Base-by-base conservation (phyloP, 2,329 filamentous ascomycete species). In the Nectriaceae sp. region DNA sequence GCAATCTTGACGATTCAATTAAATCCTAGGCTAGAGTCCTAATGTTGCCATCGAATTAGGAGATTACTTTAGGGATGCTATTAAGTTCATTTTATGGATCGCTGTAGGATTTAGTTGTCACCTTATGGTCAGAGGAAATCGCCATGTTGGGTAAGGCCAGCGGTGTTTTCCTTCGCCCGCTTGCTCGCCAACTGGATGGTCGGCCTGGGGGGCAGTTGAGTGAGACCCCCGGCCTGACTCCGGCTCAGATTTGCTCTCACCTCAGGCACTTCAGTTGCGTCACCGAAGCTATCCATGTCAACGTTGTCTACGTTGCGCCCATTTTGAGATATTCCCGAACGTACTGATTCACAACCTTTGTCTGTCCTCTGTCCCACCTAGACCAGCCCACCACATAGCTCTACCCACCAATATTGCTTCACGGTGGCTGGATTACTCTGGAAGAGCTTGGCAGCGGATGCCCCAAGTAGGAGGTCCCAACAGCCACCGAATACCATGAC, bases 341-440 rank as follows among this genome's bases (percentile, higher is more conserved):
- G 24, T 13, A 29, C 13, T 13, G 33, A n/a, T 36, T 36, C 33
- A 36, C 33, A 6, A 10, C 33, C 16, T 10, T 36, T 5, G 11
- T 10, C 16, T 6, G 5, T 15, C 5, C 16, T 10, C n/a, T 5
- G 33, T 36, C 33, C n/a, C n/a, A n/a, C n/a, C n/a, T n/a, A n/a
- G 33, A n/a, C 16, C 24, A 13, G 33, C 26, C 33, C n/a, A 16
- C 6, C 16, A 36, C 16, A 16, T 10, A n/a, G 11, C 33, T 6
- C 16, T 18, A n/a, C 16, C 16, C 11, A 5, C 33, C 6, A 29
- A 18, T 36, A 6, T 10, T 5, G 8, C 8, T 52, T 52, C 73
- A 79, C 56, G 44, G 66, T 81, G 77, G 78, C 76, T 67, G 68
- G 69, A 42, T 51, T 77, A 62, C 60, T 80, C 50, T 80, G 78